phyloP scores from a whole-genome alignment of 1,139 yeast species.

The Blastobotrys aristatus region DNA sequence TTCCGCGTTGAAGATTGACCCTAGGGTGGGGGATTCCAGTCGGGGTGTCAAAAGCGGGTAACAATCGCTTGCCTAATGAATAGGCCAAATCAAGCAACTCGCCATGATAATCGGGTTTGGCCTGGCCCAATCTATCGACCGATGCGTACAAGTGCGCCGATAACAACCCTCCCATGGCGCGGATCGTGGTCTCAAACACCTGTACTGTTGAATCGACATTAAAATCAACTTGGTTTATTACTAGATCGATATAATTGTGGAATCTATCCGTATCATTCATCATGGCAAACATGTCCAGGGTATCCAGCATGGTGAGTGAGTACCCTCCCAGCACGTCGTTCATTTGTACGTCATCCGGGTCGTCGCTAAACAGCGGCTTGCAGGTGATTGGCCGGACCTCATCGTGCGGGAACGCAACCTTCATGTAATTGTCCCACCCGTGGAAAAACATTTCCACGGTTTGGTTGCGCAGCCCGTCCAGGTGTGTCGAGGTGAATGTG shows the following conservation, averaged over 20 bases:
- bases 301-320: constrained; percentile 71
- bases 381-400: constrained; percentile 77
- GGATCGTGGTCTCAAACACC: constrained; percentile 79
- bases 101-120: constrained; percentile 55
- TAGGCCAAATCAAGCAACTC: constrained; percentile 61
- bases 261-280: constrained; percentile 61
- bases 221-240: constrained; percentile 45
- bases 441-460: constrained; percentile 52
- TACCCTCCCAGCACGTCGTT: constrained; percentile 87
- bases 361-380: constrained; percentile 61
- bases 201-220: constrained; percentile 68
- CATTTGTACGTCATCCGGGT: constrained; percentile 51
- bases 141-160: constrained; percentile 72
- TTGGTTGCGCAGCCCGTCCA: neutral
- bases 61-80: constrained; percentile 62
- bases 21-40: constrained; percentile 70
- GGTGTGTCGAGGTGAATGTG: neutral
- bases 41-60: constrained; percentile 57
- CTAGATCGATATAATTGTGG: constrained; percentile 43
- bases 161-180: constrained; percentile 87
- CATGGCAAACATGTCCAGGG: constrained; percentile 71
- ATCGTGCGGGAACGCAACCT: constrained; percentile 73
- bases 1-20: constrained; percentile 55
- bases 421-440: constrained; percentile 71
- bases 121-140: constrained; percentile 48